A percentile compares a stretch with the other conserved stretches of the same genome.
These are phyloP conservation scores for Heritiera fomes DNA, from an alignment of 345 rosid species.

Conservation along the genomic window DNA sequence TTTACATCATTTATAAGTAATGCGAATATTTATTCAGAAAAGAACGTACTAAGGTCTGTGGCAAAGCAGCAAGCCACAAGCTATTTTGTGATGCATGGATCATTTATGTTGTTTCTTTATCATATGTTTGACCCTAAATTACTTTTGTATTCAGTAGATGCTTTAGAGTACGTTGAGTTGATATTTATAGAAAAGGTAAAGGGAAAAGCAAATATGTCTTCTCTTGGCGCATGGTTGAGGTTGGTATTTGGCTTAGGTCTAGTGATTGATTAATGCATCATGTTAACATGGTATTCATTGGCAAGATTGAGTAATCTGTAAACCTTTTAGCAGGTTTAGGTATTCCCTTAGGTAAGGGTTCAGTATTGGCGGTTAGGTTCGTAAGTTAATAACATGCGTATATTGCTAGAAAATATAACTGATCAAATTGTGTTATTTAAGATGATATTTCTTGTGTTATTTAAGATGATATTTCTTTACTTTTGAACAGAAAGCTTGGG, in stretches of 20 bases:
- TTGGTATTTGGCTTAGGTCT: background rate
- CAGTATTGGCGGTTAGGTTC: background rate
- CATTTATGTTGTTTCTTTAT: background rate
- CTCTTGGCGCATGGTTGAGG: background rate
- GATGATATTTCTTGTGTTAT: background rate
- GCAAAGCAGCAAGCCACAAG: background rate
- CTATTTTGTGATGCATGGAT: background rate
- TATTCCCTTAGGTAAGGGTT: background rate
- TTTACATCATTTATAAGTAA: background rate
- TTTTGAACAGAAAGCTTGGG: constrained; percentile 95
- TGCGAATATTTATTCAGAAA: background rate
- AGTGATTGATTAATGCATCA: background rate
- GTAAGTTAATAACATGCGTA: background rate
- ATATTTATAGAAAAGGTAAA: background rate
- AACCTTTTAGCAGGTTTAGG: background rate
- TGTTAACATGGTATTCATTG: background rate
- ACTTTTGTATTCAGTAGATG: background rate
- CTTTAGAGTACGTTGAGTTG: background rate
- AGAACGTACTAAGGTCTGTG: background rate
- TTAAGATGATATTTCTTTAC: background rate
- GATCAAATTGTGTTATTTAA: constrained; percentile 11
- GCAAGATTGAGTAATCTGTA: background rate
- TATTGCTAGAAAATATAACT: background rate
- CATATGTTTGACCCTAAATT: too few species aligned
- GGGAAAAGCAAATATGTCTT: background rate